Conservation (phyloP, 2,329 filamentous ascomycete species). For the Hypoxylon sp. region DNA sequence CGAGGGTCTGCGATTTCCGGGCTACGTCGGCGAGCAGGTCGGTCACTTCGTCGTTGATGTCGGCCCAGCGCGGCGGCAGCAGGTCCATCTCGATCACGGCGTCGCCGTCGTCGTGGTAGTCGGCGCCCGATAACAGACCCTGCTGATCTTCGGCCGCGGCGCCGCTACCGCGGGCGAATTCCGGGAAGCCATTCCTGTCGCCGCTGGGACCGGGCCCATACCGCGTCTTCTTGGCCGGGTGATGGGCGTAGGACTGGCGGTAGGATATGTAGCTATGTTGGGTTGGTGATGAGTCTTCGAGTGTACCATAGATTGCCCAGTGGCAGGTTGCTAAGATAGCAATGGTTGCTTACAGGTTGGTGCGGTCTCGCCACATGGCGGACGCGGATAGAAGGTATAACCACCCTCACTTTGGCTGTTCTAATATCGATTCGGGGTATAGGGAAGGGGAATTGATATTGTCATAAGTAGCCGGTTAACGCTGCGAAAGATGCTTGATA, state of each 20-base stretch:
- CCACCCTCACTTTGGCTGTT: slow-evolving; percentile 49
- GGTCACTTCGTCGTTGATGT: slow-evolving; percentile 93
- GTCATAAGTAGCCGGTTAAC: slow-evolving; percentile 5
- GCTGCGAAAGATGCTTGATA: slow-evolving; percentile 2
- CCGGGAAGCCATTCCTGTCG: slow-evolving; percentile 71
- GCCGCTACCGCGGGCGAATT: slow-evolving; percentile 67
- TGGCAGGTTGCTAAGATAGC: slow-evolving; percentile 11
- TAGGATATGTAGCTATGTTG: slow-evolving; percentile 92
- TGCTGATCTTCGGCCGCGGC: slow-evolving; percentile 70
- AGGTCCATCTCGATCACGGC: slow-evolving; percentile 98
- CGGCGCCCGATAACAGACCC: slow-evolving; percentile 85
- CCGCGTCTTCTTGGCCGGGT: slow-evolving; percentile 87
- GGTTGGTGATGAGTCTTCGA: slow-evolving; percentile 27
- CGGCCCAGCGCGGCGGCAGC: slow-evolving; percentile 94
- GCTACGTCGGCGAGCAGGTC: slow-evolving; percentile 86
- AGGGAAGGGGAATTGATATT: slow-evolving; percentile 23
- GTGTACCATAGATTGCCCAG: background rate
- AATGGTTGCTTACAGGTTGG: slow-evolving; percentile 82
- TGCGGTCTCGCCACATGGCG: slow-evolving; percentile 99
- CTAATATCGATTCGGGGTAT: slow-evolving; percentile 16
- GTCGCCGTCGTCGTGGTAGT: slow-evolving; percentile 89
- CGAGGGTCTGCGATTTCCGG: slow-evolving; percentile 85
- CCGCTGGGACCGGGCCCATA: slow-evolving; percentile 69
- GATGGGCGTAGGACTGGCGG: slow-evolving; percentile 97
- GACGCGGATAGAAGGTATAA: slow-evolving; percentile 60